phyloP scores from a whole-genome alignment of 208 protist species.

The Giardia muris region DNA sequence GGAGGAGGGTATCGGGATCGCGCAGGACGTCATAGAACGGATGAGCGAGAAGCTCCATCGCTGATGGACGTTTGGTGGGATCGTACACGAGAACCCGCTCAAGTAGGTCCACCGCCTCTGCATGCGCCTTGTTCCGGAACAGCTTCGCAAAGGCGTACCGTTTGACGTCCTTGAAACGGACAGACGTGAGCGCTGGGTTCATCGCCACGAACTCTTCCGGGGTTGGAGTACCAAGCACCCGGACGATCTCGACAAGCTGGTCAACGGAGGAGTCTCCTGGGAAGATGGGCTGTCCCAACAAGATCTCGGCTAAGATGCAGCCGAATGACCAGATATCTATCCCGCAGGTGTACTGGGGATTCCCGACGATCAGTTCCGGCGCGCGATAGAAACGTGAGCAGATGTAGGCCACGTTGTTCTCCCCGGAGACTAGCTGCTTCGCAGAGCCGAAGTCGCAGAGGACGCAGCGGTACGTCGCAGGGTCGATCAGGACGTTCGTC shows the following conservation, averaged over 20 bases:
- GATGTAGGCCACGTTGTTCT: conserved; percentile 44
- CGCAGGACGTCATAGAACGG: conserved; percentile 38
- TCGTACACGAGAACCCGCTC: conserved; percentile 28
- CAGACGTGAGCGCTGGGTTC: conserved; percentile 65
- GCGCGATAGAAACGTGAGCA: conserved; percentile 50
- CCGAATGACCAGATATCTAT: conserved; percentile 52
- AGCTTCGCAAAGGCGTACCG: conserved; percentile 71
- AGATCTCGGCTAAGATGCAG: conserved; percentile 49
- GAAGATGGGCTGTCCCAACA: conserved; percentile 44
- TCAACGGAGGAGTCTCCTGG: conserved; percentile 42
- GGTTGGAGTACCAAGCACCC: conserved; percentile 41
- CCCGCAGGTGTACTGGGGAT: conserved; percentile 38
- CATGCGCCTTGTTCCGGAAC: conserved; percentile 18
- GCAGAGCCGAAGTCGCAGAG: conserved; percentile 78
- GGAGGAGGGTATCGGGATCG: neutral
- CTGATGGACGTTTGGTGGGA: conserved; percentile 15
- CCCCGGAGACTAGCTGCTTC: conserved; percentile 30
- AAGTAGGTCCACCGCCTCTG: conserved; percentile 34
- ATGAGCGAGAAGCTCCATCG: conserved; percentile 4
- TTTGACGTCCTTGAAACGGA: conserved; percentile 69
- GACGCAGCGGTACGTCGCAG: conserved; percentile 60
- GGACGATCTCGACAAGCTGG: conserved; percentile 48
- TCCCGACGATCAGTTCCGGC: conserved; percentile 51
- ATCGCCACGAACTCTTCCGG: conserved; percentile 65
- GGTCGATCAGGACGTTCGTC: conserved; percentile 57